A percentile compares a stretch with the other conserved stretches of the same genome.
These are phyloP conservation scores for Murraya paniculata DNA, from an alignment of 345 rosid genomes.

Conservation along the genomic window DNA sequence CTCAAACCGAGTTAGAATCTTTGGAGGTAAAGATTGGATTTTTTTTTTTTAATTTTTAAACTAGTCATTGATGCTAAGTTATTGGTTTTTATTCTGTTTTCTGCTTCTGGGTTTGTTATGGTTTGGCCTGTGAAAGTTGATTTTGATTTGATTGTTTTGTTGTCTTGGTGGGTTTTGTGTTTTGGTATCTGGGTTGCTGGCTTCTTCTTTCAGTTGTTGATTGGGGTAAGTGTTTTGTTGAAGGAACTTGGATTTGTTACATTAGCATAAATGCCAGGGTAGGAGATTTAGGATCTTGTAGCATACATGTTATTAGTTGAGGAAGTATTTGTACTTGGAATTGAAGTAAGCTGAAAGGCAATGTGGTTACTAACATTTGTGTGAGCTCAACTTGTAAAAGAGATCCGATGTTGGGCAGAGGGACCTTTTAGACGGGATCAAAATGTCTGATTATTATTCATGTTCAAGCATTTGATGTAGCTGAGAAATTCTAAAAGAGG, in stretches of 20 bases:
- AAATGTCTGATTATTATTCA: neutral
- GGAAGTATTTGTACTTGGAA: neutral
- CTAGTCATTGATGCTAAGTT: neutral
- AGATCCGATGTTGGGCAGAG: no score
- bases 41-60: neutral
- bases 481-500: neutral
- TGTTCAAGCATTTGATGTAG: neutral
- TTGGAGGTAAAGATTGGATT: conserved; percentile 20
- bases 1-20: neutral
- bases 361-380: neutral
- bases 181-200: neutral
- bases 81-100: neutral
- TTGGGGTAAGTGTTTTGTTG: neutral
- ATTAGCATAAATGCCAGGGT: neutral
- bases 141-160: conserved; percentile 10
- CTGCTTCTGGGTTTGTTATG: neutral
- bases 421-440: no score
- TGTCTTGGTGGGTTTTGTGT: neutral
- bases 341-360: neutral
- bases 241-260: neutral
- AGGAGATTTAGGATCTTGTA: neutral
- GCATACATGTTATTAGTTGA: neutral
- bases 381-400: neutral
- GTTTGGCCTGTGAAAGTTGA: conserved; percentile 1
- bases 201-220: neutral